Evolutionary conservation across 441 rosid species (phyloP), one percentile per base, ranked within the genome.

Genomic region (Euphorbia corollata): DNA sequence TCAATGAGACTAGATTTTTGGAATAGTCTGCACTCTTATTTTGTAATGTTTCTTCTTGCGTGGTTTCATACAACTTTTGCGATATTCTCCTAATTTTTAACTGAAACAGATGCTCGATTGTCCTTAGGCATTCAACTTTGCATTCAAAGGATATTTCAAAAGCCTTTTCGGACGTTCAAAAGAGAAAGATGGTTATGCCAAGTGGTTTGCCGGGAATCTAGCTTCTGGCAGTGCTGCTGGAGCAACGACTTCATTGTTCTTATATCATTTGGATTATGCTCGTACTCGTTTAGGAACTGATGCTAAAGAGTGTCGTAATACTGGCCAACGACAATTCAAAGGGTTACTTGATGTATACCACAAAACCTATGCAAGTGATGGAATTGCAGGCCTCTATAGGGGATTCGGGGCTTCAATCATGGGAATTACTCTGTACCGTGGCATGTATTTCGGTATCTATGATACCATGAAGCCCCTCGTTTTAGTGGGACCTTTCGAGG

Each of bases 171-270:
- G 91, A 41, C 53, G 68, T 67, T 87, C 96, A 5, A 88, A 85
- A 72, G 97, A 93, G 87, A 86, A 72, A 74, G 96, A 90, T 69
- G 96, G 96, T 71, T 88, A 88, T 68, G 7, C 76, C 41, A 88
- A 85, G 73, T 82, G 94, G 88, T 86, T 90, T 79, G 80, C 85
- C 32, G 72, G 77, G 41, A 76, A 76, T 18, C 58, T 72, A 45
- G 74, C 97, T 64, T 89, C 97, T 3, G 98, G 97, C 45, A 89
- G 98, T 78, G 98, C 98, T 62, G 98, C 96, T 72, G 97, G 98
- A 56, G 97, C 96, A 58, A 87, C 90, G 18, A 87, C 92, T 38
- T 86, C 95, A 0, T 62, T 87, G 65, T 48, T 92, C 23, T 59
- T 75, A 16, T 71, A 75, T 39, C 78, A 67, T 63, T 58, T 75